These are phyloP conservation scores for Cytospora piceicola DNA, from an alignment of 2,329 filamentous ascomycete genomes.

Conservation along the genomic window DNA sequence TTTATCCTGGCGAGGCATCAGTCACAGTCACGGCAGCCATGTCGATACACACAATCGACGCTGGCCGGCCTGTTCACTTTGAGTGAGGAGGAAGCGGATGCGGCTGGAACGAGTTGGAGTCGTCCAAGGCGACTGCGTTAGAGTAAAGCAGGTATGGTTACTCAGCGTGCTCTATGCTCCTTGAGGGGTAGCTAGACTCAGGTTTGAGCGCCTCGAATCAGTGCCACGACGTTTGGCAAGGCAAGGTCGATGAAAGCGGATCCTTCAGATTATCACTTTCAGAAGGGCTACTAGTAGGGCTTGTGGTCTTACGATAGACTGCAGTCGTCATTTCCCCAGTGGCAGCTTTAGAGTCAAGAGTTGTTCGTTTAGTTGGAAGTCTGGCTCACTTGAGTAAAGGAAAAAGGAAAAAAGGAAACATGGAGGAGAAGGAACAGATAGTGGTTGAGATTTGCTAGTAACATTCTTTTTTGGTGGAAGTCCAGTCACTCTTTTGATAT, in stretches of 20 bases:
- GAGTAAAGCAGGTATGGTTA: not conserved
- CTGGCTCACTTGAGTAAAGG: slow-evolving; percentile 3
- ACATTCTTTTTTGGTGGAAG: slow-evolving; percentile 12
- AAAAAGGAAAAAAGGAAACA: not conserved
- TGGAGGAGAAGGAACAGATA: slow-evolving; percentile 9
- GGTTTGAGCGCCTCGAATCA: slow-evolving; percentile 8
- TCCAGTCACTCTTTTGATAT: slow-evolving; percentile 14
- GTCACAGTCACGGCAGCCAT: slow-evolving; percentile 9
- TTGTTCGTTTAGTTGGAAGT: slow-evolving; percentile 17
- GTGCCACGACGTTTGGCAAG: not conserved
- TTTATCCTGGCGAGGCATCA: not conserved
- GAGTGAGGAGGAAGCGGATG: slow-evolving; percentile 2
- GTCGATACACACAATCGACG: slow-evolving; percentile 1
- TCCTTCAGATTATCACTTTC: not conserved
- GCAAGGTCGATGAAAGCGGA: slow-evolving; percentile 4
- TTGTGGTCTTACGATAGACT: slow-evolving; percentile 2
- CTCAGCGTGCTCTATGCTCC: slow-evolving; percentile 1
- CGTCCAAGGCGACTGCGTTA: not conserved
- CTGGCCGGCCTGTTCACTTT: slow-evolving; percentile 10
- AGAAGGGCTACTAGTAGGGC: slow-evolving; percentile 5
- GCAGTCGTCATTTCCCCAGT: slow-evolving; percentile 12
- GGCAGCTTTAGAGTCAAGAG: slow-evolving; percentile 9
- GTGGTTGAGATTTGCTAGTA: slow-evolving; percentile 2
- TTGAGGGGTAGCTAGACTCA: not conserved
- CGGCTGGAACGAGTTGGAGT: not conserved